Percentiles rank a stretch among this genome's conserved stretches.
Evolutionary conservation across 495 filamentous ascomycete genomes (phyloP).

Genomic region (Penicillium manginii): DNA sequence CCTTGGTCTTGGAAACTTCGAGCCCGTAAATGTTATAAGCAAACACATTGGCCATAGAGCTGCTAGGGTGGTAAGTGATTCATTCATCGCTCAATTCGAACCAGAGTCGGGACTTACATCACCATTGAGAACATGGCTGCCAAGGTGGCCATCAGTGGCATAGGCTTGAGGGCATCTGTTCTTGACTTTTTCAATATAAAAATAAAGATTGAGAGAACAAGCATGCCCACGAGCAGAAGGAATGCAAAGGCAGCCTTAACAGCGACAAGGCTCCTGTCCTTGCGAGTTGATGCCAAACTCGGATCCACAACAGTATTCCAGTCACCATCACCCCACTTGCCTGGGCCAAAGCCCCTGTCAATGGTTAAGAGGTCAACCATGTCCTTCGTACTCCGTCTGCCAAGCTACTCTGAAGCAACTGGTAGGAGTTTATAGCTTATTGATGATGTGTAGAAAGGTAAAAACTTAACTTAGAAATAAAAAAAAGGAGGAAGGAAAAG

Average conservation of each 20-base stretch:
- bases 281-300: background rate
- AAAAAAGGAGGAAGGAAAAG: background rate
- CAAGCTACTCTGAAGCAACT: background rate
- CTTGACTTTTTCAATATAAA: background rate
- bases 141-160: background rate
- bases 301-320: background rate
- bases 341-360: background rate
- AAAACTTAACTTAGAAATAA: background rate
- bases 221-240: background rate
- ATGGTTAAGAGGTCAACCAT: background rate
- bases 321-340: background rate
- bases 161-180: background rate
- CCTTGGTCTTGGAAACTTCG: background rate
- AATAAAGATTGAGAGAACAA: background rate
- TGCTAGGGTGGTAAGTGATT: background rate
- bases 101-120: background rate
- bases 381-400: background rate
- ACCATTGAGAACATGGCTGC: background rate
- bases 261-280: background rate
- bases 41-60: background rate
- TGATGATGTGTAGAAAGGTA: background rate
- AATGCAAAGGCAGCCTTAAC: background rate
- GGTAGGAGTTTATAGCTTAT: background rate
- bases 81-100: background rate
- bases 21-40: background rate